phyloP scores from a whole-genome alignment of 495 filamentous ascomycete genomes.

The Hyaloscypha bicolor region DNA sequence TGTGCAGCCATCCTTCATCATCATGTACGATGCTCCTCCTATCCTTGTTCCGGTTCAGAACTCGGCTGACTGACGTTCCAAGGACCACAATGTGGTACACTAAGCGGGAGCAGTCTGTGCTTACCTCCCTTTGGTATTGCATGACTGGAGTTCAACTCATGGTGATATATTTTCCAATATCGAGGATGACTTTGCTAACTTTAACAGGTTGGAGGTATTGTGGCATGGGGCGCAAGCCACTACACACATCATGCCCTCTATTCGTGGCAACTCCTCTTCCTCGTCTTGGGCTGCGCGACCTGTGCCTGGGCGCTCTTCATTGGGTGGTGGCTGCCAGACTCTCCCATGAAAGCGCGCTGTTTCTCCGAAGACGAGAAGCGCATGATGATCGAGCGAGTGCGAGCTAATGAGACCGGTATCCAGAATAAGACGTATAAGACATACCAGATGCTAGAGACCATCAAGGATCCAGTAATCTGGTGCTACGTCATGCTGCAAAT shows the following conservation, averaged over 20 bases:
- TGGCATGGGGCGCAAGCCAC: conserved; percentile 33
- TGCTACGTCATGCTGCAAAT: conserved; percentile 21
- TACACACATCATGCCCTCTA: conserved; percentile 40
- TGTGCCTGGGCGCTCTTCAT: conserved; percentile 53
- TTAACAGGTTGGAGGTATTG: conserved; percentile 32
- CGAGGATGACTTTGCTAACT: neutral
- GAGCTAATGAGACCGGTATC: conserved; percentile 48
- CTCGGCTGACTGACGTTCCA: too few relatives aligned
- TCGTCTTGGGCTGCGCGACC: conserved; percentile 65
- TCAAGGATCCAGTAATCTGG: conserved; percentile 61
- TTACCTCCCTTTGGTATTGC: conserved; percentile 44
- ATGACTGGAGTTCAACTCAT: conserved; percentile 14
- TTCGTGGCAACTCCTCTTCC: conserved; percentile 53
- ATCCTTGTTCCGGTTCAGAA: too few relatives aligned
- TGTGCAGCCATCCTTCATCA: conserved; percentile 23
- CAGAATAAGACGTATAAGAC: conserved; percentile 25
- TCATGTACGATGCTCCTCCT: conserved; percentile 3
- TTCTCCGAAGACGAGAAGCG: conserved; percentile 60
- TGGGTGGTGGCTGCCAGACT: conserved; percentile 67
- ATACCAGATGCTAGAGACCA: conserved; percentile 55
- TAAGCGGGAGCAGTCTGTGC: conserved; percentile 16
- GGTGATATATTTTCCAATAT: neutral
- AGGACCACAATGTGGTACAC: conserved; percentile 28
- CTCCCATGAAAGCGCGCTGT: conserved; percentile 69
- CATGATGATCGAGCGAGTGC: conserved; percentile 36